Evolutionary conservation across 768 basidiomycete species (phyloP).

Genomic region (Leucosporidium scottii): DNA sequence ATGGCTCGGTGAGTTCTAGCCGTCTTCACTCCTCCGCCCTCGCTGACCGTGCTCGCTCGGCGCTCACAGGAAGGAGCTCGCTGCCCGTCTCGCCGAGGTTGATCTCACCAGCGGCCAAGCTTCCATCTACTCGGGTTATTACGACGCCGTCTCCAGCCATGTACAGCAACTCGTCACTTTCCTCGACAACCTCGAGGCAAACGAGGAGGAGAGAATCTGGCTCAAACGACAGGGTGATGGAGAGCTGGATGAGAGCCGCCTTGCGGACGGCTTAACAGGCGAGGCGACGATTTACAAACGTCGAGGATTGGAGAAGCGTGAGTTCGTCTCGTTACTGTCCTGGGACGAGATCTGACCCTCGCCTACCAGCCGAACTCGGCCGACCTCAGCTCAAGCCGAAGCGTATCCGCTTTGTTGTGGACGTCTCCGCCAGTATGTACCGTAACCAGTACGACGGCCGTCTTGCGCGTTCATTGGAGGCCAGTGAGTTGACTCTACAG

Average conservation of each 20-base stretch:
- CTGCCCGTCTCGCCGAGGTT: constrained; percentile 12
- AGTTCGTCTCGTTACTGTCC: not conserved
- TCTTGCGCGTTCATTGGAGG: constrained; percentile 14
- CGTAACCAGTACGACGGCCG: constrained; percentile 26
- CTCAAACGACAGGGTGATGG: constrained; percentile 22
- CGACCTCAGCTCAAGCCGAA: constrained; percentile 30
- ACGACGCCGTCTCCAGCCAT: constrained; percentile 9
- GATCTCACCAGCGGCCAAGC: constrained; percentile 17
- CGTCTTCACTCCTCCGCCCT: too few relatives aligned
- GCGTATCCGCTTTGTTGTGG: constrained; percentile 27
- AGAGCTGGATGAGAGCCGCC: constrained; percentile 19
- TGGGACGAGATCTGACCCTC: not conserved
- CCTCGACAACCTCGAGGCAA: constrained; percentile 29
- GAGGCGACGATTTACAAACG: constrained; percentile 26
- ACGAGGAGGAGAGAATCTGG: constrained; percentile 30
- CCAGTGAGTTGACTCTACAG: too few relatives aligned
- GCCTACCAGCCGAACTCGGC: constrained; percentile 17
- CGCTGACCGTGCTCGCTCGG: too few relatives aligned
- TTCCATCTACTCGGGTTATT: constrained; percentile 11
- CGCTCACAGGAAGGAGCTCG: constrained; percentile 14
- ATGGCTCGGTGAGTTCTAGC: constrained; percentile 14
- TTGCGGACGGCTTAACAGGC: constrained; percentile 26
- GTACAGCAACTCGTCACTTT: constrained; percentile 18
- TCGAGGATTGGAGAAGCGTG: constrained; percentile 22
- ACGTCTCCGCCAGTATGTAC: constrained; percentile 22